phyloP scores from a whole-genome alignment of 306 rosid genomes.

The Ammopiptanthus mongolicus region DNA sequence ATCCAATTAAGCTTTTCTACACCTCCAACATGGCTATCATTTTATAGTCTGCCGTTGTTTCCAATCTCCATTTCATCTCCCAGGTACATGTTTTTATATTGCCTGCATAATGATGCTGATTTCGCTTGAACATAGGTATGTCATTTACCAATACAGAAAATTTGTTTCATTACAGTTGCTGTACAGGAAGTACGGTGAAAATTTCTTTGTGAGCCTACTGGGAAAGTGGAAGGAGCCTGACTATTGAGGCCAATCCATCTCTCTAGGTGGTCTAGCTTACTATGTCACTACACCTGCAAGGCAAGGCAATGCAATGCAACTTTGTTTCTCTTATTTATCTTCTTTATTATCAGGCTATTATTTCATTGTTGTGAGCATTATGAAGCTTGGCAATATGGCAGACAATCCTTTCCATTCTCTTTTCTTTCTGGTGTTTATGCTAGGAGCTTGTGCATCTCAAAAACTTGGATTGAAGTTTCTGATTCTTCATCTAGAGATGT shows the following conservation, averaged over 20 bases:
- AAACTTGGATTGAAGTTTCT: slow-evolving; percentile 76
- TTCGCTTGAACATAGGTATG: background rate
- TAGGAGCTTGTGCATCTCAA: slow-evolving; percentile 71
- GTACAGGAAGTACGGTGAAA: slow-evolving; percentile 54
- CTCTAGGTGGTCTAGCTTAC: slow-evolving; percentile 68
- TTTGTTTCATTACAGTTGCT: slow-evolving; percentile 35
- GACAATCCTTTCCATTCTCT: slow-evolving; percentile 70
- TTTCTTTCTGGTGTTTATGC: slow-evolving; percentile 57
- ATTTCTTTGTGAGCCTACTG: slow-evolving; percentile 52
- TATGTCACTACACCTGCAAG: slow-evolving; percentile 64
- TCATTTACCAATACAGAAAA: background rate
- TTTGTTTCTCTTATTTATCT: background rate
- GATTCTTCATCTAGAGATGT: slow-evolving; percentile 72
- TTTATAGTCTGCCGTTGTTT: too few species aligned
- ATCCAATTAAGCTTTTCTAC: too few species aligned
- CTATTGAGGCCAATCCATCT: slow-evolving; percentile 52
- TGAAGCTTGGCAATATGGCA: slow-evolving; percentile 71
- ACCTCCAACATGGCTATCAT: background rate
- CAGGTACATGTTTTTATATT: slow-evolving; percentile 5
- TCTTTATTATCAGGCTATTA: background rate
- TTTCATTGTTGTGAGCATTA: background rate
- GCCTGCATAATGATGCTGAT: slow-evolving; percentile 12
- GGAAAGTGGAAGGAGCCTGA: slow-evolving; percentile 69
- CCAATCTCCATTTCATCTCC: slow-evolving; percentile 40
- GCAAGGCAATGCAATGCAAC: slow-evolving; percentile 33